Evolutionary conservation across 1,284 basidiomycete genomes (phyloP).

Genomic region (Moesziomyces parantarcticus): DNA sequence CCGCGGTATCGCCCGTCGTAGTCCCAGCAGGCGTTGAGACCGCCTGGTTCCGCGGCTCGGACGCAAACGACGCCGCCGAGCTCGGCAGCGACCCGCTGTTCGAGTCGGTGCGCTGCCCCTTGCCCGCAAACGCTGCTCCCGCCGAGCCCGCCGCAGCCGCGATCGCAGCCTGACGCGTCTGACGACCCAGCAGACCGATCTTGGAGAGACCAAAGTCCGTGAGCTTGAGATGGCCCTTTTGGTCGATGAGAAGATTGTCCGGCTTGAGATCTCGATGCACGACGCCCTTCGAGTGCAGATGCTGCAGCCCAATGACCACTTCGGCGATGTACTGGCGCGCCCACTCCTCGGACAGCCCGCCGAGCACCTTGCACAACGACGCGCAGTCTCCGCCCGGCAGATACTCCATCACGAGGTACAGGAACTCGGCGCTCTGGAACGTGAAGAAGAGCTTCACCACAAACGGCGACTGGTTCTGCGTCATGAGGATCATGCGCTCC

Average conservation of each 20-base stretch:
- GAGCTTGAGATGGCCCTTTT: constrained; percentile 93
- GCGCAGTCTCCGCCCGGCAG: constrained; percentile 92
- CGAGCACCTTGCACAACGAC: constrained; percentile 93
- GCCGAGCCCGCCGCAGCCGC: constrained; percentile 13
- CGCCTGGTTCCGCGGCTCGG: constrained; percentile 22
- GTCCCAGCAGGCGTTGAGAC: constrained; percentile 44
- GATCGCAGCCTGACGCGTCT: constrained; percentile 69
- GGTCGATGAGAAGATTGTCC: constrained; percentile 95
- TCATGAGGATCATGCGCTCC: constrained; percentile 99
- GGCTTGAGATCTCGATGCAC: constrained; percentile 99
- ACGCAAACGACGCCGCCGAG: constrained; percentile 45
- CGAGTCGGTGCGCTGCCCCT: constrained; percentile 21
- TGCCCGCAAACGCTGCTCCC: constrained; percentile 10
- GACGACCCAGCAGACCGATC: constrained; percentile 95
- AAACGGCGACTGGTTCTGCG: constrained; percentile 98
- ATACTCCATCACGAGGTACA: constrained; percentile 71
- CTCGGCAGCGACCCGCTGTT: constrained; percentile 40
- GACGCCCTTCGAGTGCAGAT: constrained; percentile 90
- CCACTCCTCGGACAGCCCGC: constrained; percentile 94
- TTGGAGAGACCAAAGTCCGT: constrained; percentile 98
- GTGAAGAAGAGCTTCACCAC: constrained; percentile 71
- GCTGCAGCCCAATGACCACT: constrained; percentile 92
- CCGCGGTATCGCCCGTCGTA: constrained; percentile 45
- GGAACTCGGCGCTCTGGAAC: constrained; percentile 70
- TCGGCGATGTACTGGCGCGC: constrained; percentile 95